Evolutionary conservation across 352 stramenopile species (phyloP), one percentile per base, ranked within the genome.

Genomic region (Phytophthora syringae): DNA sequence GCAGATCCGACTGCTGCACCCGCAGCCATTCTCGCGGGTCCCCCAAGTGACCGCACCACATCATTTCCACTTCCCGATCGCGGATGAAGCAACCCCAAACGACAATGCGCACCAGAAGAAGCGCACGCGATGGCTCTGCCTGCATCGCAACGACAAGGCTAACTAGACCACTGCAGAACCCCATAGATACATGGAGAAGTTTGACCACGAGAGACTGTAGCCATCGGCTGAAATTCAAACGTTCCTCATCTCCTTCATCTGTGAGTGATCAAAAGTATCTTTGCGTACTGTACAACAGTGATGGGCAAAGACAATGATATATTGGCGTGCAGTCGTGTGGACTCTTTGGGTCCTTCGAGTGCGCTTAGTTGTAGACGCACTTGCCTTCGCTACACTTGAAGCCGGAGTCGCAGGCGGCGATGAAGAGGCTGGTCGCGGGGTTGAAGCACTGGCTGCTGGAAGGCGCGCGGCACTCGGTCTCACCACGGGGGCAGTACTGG

Each of bases 11-110:
- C 54, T 94, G 52, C 44, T 79, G 22, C 75, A 93, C 37, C 80
- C 86, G n/a, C 70, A 72, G 57, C 76, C 80, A 42, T 94, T 91
- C 64, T 91, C 82, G 10, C 80, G 84, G 11, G 77, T 90, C 42
- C 84, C 84, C 2, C 84, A 93, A 59, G 61, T 80, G 22, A 84
- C 84, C 7, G 50, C 60, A 11, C 60, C 32, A 15, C 69, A 69
- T 42, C 62, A 79, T 39, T 76, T 93, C 20, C 84, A 93, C 51
- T 75, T 93, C 52, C 84, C 84, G 0, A 85, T 92, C 25, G 60
- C 70, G 5, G 60, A 66, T 28, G 59, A 70, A 22, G 60, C 67
- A 24, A 65, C 67, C 28, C 32, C 51, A 36, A 64, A 64, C 20
- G 48, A 78, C 57, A 56, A 67, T 37, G 47, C 61, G 21, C 66